phyloP scores from a whole-genome alignment of 2,329 filamentous ascomycete species.

The Stylonectria norvegica region DNA sequence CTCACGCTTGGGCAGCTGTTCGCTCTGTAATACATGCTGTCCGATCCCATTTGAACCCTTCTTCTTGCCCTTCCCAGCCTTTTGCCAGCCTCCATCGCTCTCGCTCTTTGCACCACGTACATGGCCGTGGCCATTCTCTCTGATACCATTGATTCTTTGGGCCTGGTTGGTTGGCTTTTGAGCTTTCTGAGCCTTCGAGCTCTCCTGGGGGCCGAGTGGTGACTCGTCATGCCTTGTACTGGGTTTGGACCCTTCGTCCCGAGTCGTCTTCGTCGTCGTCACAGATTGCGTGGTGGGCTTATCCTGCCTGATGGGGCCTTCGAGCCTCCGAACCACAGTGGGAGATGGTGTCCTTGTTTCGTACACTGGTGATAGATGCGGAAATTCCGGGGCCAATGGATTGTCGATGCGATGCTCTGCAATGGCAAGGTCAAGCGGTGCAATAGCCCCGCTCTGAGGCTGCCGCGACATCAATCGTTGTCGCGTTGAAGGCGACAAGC shows the following conservation, averaged over 20 bases:
- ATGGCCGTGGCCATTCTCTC: conserved; percentile 55
- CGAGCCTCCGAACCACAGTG: conserved; percentile 54
- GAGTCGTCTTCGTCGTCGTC: conserved; percentile 16
- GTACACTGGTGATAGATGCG: conserved; percentile 68
- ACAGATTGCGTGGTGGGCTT: conserved; percentile 20
- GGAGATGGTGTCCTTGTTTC: conserved; percentile 71
- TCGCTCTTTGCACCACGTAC: conserved; percentile 54
- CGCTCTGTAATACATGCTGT: conserved; percentile 39
- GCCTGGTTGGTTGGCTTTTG: conserved; percentile 25
- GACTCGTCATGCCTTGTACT: conserved; percentile 5
- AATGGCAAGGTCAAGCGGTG: conserved; percentile 54
- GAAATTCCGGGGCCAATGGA: conserved; percentile 37
- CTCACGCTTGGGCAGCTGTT: conserved; percentile 56
- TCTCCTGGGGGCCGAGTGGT: background rate
- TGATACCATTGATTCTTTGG: conserved; percentile 39
- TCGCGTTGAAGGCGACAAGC: conserved; percentile 33
- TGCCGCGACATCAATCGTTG: conserved; percentile 40
- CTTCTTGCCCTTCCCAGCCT: conserved; percentile 51
- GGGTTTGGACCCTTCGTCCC: conserved; percentile 18
- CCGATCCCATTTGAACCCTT: conserved; percentile 39
- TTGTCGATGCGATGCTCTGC: conserved; percentile 40
- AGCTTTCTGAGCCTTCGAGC: conserved; percentile 22
- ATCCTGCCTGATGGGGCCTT: conserved; percentile 33
- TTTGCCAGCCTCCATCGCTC: conserved; percentile 56
- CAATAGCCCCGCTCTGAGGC: conserved; percentile 48